Evolutionary conservation across 805 yeast genomes (phyloP), one percentile per base, ranked within the genome.

Genomic region (Jamesozyma piceae): DNA sequence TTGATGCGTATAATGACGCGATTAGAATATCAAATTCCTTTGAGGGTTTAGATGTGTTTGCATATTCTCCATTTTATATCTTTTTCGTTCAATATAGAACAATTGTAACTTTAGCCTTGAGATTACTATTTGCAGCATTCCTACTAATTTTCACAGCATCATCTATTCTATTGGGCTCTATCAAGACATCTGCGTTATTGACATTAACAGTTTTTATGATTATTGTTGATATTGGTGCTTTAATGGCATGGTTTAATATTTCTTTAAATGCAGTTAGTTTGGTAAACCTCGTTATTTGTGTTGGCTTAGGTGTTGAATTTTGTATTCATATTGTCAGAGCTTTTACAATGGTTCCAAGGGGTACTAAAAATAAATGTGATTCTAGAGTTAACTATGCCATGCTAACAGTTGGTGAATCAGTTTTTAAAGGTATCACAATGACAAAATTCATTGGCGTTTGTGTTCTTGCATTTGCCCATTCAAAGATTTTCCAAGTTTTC

Each of bases 221-320:
- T 27, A 57, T 89, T 48, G 64, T 77, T 29, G 78, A 83, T 57
- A 79, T 90, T 43, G 86, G 84, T 2, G 97, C 95, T 0, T 67
- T 81, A 11, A 80, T 90, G 88, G 74, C 80, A 0, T 14, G 82
- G 5, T 79, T 87, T 77, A 73, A 71, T 0, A 80, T 90, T 21
- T 74, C 90, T 1, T 69, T 90, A 38, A 90, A 90, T 58, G 97
- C 96, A 0, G 86, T 90, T 3, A 78, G 90, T 46, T 67, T 92
- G 47, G 97, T 92, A 17, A 90, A 90, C 53, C 70, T 90, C 43
- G 73, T 92, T 29, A 90, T 90, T n/a, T 90, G 97, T 59, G 79
- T 82, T 2, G 98, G 98, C 0, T 66, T 90, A 30, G 89, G 92
- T 2, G 95, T 92, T 29, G 98, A 92, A 62, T 92, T 90, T 58